Base-by-base conservation (phyloP, 768 basidiomycete genomes). In the Phylloporus sp. region DNA sequence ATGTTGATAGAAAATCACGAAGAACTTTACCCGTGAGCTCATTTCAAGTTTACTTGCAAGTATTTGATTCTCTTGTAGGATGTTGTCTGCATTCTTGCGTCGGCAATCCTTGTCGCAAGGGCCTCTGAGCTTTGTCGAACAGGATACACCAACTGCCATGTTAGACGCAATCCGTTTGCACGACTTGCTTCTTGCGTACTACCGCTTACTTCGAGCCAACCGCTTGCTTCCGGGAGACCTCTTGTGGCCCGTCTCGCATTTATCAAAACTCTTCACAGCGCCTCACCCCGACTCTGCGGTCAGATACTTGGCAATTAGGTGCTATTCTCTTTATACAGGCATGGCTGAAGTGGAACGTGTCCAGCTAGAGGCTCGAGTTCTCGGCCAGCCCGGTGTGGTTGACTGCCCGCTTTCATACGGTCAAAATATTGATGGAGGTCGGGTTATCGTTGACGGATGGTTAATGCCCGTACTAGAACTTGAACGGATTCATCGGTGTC, bases 301-400 rank as follows among this genome's bases (percentile, higher is more conserved):
- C 26, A 79, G 80, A 12, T 73, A 86, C 22, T 73, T 97, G 9
- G 84, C 91, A 7, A 85, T 92, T 22, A 78, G 81, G 10, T 89
- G 89, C 62, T 91, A 92, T 68, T 80, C 88, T 0, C 64, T 84
- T 41, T 88, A 90, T 59, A 80, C 78, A 44, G 80, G 86, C 6
- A 88, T 93, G 84, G 80, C 82, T 16, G 91, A 95, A 67, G 79
- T 73, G 0, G 86, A 88, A 55, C 80, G 89, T 27, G 78, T 80
- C 29, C 79, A 79, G 46, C 62, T 89, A 51, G 91, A 92, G 67
- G 70, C 68, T 20, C 66, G 77, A 34, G 66, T 81, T 5, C 67
- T 95, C 1, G 89, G 90, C 16, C 77, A 81, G 42, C 64, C 74
- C 4, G 79, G 76, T 42, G 74, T 72, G 10, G 74, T 76, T 2